Evolutionary conservation across 2,329 filamentous ascomycete species (phyloP), one percentile per base, ranked within the genome.

Genomic region (Zelopaecilomyces penicillatus): DNA sequence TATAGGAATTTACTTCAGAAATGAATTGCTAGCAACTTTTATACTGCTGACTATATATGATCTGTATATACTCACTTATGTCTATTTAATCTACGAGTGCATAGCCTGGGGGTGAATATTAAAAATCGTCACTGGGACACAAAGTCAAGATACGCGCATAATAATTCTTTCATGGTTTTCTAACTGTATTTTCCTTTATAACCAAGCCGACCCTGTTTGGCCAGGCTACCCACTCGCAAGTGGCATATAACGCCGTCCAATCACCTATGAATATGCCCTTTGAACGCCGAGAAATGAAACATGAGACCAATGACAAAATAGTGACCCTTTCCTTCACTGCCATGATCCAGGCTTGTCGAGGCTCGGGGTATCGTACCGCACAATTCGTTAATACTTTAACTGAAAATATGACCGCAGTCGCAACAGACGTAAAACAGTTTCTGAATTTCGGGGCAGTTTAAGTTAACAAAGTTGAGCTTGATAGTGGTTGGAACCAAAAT

Each of bases 381-480:
- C 19, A 52, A 57, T 55, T 49, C 42, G 50, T 47, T 44, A 52
- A 46, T 46, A 37, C 41, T 57, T 57, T 66, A 82, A 59, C 75
- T 70, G 63, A 89, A 95, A 58, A 95, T 93, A 63, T 91, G 81
- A 67, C 89, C 88, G 68, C 93, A 98, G 49, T 83, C 80, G 72
- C 87, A 93, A 75, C 93, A 98, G 45, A 98, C 93, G 60, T 89
- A 91, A 64, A 91, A 91, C 39, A 93, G 69, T 88, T 89, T 90
- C 87, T 93, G 48, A 4, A 4, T 40, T 32, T 37, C 19, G 26
- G 30, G 33, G 31, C 29, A 9, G 6, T 26, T 28, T 26, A 39
- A 43, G 6, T 3, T 39, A 34, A 12, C 6, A 26, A 32, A 6
- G 28, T 27, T 32, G 35, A 28, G 34, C 26, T 27, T 8, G 45